Evolutionary conservation across 1,284 basidiomycete species (phyloP).

Genomic region (Schizophyllum amplum): DNA sequence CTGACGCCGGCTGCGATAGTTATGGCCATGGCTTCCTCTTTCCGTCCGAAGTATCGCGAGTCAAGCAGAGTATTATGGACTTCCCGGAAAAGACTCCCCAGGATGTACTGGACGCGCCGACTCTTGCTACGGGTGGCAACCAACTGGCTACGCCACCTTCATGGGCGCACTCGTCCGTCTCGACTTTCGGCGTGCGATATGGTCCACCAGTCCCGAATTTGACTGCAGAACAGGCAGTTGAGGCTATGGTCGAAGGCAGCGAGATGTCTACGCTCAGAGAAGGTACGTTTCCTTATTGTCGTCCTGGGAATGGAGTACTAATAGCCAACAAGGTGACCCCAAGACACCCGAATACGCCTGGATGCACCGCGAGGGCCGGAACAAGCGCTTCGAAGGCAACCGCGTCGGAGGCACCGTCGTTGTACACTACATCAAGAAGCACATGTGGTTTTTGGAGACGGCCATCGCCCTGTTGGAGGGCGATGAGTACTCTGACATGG

Average conservation of each 20-base stretch:
- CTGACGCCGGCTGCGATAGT: constrained; percentile 28
- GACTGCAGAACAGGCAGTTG: constrained; percentile 68
- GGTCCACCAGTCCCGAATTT: constrained; percentile 63
- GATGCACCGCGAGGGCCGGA: constrained; percentile 61
- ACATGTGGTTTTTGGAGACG: constrained; percentile 95
- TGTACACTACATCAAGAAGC: constrained; percentile 96
- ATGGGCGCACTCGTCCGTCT: constrained; percentile 82
- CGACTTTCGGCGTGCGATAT: constrained; percentile 80
- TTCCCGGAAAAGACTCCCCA: constrained; percentile 31
- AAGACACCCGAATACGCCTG: constrained; percentile 56
- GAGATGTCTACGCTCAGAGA: constrained; percentile 65
- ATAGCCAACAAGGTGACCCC: constrained; percentile 34
- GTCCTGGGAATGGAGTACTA: constrained; percentile 1
- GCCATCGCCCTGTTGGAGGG: constrained; percentile 80
- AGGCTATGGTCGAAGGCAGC: constrained; percentile 90
- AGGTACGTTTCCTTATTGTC: constrained; percentile 29
- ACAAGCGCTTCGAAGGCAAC: constrained; percentile 55
- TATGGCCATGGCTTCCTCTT: constrained; percentile 98
- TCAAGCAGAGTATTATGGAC: constrained; percentile 41
- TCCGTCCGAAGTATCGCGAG: constrained; percentile 77
- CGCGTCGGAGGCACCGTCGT: constrained; percentile 89
- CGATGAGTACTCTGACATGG: constrained; percentile 43
- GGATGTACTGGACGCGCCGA: constrained; percentile 21
- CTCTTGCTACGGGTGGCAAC: constrained; percentile 13
- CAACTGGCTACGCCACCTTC: constrained; percentile 35